phyloP scores from a whole-genome alignment of 2,329 filamentous ascomycete genomes.

The Cladophialophora immunda region DNA sequence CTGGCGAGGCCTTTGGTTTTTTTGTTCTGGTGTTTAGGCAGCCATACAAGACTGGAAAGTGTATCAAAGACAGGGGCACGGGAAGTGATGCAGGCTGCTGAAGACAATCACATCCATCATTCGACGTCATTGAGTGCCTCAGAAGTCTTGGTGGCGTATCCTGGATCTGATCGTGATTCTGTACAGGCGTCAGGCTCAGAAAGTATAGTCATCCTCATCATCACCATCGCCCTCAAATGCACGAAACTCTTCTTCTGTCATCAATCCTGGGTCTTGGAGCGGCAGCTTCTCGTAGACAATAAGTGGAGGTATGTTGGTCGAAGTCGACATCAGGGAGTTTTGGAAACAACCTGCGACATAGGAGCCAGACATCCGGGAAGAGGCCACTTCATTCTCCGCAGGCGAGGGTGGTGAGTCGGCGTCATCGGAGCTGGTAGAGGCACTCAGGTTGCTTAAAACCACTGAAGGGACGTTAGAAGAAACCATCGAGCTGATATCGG shows the following conservation, averaged over 20 bases:
- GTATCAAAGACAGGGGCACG: neutral
- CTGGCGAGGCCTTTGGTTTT: neutral
- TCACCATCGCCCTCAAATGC: constrained; percentile 2
- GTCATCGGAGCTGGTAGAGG: constrained; percentile 22
- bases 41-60: neutral
- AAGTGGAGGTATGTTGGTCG: neutral
- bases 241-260: constrained; percentile 23
- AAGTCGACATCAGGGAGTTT: neutral
- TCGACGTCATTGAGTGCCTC: too few species aligned
- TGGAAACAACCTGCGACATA: neutral
- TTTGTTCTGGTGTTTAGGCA: neutral
- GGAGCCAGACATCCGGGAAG: neutral
- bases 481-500: constrained; percentile 17
- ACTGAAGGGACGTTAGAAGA: constrained; percentile 18
- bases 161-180: constrained; percentile 1
- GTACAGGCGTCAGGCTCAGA: constrained; percentile 4
- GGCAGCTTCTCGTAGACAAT: neutral
- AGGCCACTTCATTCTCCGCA: neutral
- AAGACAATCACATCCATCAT: neutral
- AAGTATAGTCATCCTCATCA: constrained; percentile 31
- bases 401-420: neutral
- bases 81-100: neutral
- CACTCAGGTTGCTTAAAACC: constrained; percentile 1
- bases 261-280: constrained; percentile 28
- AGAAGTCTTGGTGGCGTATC: too few species aligned